Evolutionary conservation across 2,329 filamentous ascomycete genomes (phyloP).

Genomic region (Botryosphaeria dothidea): DNA sequence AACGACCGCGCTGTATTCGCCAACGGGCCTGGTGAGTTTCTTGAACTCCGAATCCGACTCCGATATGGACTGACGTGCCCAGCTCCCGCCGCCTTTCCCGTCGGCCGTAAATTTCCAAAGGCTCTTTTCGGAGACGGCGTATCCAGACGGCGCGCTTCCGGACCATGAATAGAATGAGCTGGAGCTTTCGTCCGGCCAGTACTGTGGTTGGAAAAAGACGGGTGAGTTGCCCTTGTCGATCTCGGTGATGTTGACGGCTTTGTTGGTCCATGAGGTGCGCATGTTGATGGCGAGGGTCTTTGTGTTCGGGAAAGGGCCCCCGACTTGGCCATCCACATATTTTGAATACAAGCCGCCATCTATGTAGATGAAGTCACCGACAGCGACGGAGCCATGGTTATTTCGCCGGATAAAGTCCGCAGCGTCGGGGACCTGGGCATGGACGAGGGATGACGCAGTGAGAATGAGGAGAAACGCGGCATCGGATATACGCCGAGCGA

Average conservation of each 20-base stretch:
- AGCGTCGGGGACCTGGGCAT: not conserved
- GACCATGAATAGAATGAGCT: conserved; percentile 5
- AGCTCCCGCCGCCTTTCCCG: not conserved
- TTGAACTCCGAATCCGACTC: not conserved
- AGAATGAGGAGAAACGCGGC: too few relatives aligned
- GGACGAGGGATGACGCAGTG: not conserved
- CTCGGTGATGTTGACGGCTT: not conserved
- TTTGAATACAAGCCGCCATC: not conserved
- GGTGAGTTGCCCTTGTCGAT: conserved; percentile 1
- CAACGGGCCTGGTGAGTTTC: not conserved
- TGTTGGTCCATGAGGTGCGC: conserved; percentile 14
- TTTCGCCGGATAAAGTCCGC: not conserved
- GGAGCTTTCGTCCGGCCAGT: not conserved
- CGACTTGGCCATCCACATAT: not conserved
- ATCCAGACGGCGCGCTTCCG: not conserved
- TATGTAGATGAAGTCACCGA: conserved; percentile 8
- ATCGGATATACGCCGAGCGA: too few relatives aligned
- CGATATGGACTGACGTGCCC: not conserved
- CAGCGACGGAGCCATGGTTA: not conserved
- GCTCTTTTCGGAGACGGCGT: not conserved
- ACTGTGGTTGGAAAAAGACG: not conserved
- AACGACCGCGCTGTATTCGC: not conserved
- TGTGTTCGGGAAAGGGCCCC: not conserved
- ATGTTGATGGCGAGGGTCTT: conserved; percentile 5
- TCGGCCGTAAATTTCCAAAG: conserved; percentile 10